Evolutionary conservation across 2,329 filamentous ascomycete genomes (phyloP).

Genomic region (Alternaria gansuensis): DNA sequence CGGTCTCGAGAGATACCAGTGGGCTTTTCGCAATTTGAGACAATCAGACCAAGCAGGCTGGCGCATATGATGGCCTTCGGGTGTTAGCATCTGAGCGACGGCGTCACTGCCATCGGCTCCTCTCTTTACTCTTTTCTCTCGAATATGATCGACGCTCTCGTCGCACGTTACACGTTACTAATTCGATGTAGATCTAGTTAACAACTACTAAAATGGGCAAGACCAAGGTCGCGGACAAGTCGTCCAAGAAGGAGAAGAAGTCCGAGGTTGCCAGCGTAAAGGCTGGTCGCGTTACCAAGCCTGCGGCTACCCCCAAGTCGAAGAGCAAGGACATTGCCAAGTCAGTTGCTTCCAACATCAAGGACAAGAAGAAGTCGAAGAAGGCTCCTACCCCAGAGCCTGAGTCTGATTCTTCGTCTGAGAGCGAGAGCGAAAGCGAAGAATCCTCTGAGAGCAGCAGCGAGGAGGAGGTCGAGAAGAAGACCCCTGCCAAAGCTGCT

Average conservation of each 20-base stretch:
- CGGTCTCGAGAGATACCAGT: constrained; percentile 55
- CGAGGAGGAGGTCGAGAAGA: constrained; percentile 49
- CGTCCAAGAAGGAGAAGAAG: constrained; percentile 68
- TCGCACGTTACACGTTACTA: constrained; percentile 37
- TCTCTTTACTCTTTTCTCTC: constrained; percentile 30
- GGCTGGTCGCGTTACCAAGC: constrained; percentile 72
- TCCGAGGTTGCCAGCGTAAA: constrained; percentile 67
- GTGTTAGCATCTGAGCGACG: constrained; percentile 38
- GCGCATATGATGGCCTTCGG: constrained; percentile 32
- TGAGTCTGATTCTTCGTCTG: constrained; percentile 53
- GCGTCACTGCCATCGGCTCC: constrained; percentile 33
- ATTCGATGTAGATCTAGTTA: constrained; percentile 44
- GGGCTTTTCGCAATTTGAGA: constrained; percentile 56
- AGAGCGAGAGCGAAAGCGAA: constrained; percentile 49
- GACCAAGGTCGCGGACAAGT: constrained; percentile 47
- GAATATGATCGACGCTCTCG: constrained; percentile 9
- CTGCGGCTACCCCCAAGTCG: constrained; percentile 69
- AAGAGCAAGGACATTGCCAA: constrained; percentile 75
- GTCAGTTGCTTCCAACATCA: constrained; percentile 51
- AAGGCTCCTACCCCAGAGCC: constrained; percentile 60
- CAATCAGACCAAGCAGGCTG: constrained; percentile 50
- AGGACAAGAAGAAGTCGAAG: constrained; percentile 63
- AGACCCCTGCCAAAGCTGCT: constrained; percentile 46
- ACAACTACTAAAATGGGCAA: constrained; percentile 48
- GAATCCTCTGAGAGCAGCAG: constrained; percentile 42